phyloP scores from a whole-genome alignment of 2,329 filamentous ascomycete genomes.

The Colletotrichum abscissum region DNA sequence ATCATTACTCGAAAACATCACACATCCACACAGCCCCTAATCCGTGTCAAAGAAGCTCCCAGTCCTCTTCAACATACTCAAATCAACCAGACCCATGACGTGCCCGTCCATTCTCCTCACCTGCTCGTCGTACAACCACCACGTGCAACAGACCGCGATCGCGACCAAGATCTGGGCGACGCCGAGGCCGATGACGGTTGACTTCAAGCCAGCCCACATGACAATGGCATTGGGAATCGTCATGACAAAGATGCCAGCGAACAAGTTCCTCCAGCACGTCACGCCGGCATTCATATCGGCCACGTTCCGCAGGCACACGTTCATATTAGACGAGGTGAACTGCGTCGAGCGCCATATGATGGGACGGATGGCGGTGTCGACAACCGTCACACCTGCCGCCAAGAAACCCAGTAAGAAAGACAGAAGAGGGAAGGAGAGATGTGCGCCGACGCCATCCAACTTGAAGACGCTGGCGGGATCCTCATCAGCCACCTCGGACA shows the following conservation, averaged over 20 bases:
- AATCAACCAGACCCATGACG: slow-evolving; percentile 59
- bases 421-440: slow-evolving; percentile 52
- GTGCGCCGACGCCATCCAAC: slow-evolving; percentile 40
- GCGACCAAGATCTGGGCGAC: slow-evolving; percentile 54
- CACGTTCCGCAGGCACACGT: slow-evolving; percentile 56
- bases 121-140: slow-evolving; percentile 55
- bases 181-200: slow-evolving; percentile 53
- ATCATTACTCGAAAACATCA: neutral
- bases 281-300: slow-evolving; percentile 61
- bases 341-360: slow-evolving; percentile 59
- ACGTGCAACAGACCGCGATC: slow-evolving; percentile 45
- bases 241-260: slow-evolving; percentile 56
- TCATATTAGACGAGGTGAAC: slow-evolving; percentile 60
- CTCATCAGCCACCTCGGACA: slow-evolving; percentile 41
- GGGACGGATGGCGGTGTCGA: slow-evolving; percentile 55
- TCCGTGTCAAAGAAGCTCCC: slow-evolving; percentile 60
- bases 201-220: slow-evolving; percentile 47
- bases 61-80: slow-evolving; percentile 54
- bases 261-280: slow-evolving; percentile 51
- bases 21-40: slow-evolving; percentile 18
- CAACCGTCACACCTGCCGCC: slow-evolving; percentile 52
- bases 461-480: slow-evolving; percentile 41
- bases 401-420: slow-evolving; percentile 60
- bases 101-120: slow-evolving; percentile 57
- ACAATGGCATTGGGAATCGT: slow-evolving; percentile 51